phyloP scores from a whole-genome alignment of 352 stramenopile species.

The Pythium dissimile region DNA sequence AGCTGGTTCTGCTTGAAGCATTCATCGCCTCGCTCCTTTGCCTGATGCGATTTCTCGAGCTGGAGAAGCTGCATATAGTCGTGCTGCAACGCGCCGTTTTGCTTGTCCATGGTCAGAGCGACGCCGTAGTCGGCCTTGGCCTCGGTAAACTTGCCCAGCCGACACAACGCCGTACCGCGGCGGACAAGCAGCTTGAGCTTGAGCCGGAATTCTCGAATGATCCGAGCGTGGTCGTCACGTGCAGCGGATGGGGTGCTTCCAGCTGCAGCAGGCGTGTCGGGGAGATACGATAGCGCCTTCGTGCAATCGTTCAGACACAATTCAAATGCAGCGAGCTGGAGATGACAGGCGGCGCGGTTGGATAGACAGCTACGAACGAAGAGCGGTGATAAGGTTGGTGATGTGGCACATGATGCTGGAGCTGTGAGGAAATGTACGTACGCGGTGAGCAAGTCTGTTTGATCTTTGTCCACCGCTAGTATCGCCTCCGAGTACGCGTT shows the following conservation, averaged over 20 bases:
- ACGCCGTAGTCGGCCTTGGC: conserved; percentile 81
- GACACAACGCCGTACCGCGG: conserved; percentile 64
- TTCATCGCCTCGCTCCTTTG: conserved; percentile 48
- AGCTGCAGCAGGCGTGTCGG: conserved; percentile 40
- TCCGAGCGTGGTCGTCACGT: conserved; percentile 19
- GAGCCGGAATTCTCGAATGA: conserved; percentile 52
- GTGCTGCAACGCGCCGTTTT: conserved; percentile 59
- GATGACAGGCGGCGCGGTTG: conserved; percentile 61
- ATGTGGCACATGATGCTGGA: no score
- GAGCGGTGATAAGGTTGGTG: neutral
- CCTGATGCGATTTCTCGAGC: conserved; percentile 49
- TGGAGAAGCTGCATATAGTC: conserved; percentile 64
- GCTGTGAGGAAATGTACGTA: conserved; percentile 17
- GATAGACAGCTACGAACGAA: conserved; percentile 30
- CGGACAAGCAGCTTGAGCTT: conserved; percentile 78
- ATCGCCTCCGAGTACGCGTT: conserved; percentile 74
- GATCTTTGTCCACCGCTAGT: conserved; percentile 23
- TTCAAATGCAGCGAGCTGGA: conserved; percentile 61
- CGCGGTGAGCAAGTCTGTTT: conserved; percentile 41
- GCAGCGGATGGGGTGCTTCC: neutral
- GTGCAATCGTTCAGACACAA: conserved; percentile 69
- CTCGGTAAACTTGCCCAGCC: conserved; percentile 49
- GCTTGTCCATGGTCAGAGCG: conserved; percentile 69
- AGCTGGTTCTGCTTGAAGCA: conserved; percentile 41
- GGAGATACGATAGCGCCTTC: conserved; percentile 56